Conservation (phyloP, 805 yeast species). For the Ogataea minuta region DNA sequence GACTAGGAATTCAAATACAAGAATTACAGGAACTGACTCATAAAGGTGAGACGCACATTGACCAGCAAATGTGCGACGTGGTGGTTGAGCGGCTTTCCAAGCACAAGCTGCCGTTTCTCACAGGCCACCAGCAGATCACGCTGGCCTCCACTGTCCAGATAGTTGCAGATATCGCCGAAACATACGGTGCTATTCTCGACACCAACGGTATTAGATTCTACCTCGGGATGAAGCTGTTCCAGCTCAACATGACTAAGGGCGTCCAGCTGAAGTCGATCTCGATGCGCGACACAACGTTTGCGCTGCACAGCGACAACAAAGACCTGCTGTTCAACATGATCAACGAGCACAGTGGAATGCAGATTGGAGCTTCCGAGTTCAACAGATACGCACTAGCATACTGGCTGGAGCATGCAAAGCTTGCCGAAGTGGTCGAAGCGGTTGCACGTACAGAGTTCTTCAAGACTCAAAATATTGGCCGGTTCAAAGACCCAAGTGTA, state of each 20-base stretch:
- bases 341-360: slow-evolving; percentile 39
- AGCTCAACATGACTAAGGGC: slow-evolving; percentile 37
- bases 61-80: slow-evolving; percentile 38
- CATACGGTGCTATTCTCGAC: slow-evolving; percentile 46
- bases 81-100: slow-evolving; percentile 61
- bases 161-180: slow-evolving; percentile 51
- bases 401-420: slow-evolving; percentile 57
- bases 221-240: slow-evolving; percentile 67
- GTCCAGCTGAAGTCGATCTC: slow-evolving; percentile 41
- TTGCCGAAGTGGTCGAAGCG: slow-evolving; percentile 56
- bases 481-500: slow-evolving; percentile 63
- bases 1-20: slow-evolving; percentile 22
- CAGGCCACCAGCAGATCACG: slow-evolving; percentile 90
- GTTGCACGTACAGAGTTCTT: slow-evolving; percentile 71
- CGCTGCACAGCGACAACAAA: slow-evolving; percentile 76
- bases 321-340: slow-evolving; percentile 58
- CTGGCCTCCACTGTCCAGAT: slow-evolving; percentile 68
- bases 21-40: slow-evolving; percentile 24
- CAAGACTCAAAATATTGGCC: slow-evolving; percentile 38
- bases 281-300: slow-evolving; percentile 87
- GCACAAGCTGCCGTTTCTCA: slow-evolving; percentile 70
- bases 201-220: slow-evolving; percentile 68
- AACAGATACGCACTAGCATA: slow-evolving; percentile 62
- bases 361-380: slow-evolving; percentile 60
- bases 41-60: slow-evolving; percentile 26